Evolutionary conservation across 2,329 filamentous ascomycete species (phyloP).

Genomic region (Pochonia chlamydosporia): DNA sequence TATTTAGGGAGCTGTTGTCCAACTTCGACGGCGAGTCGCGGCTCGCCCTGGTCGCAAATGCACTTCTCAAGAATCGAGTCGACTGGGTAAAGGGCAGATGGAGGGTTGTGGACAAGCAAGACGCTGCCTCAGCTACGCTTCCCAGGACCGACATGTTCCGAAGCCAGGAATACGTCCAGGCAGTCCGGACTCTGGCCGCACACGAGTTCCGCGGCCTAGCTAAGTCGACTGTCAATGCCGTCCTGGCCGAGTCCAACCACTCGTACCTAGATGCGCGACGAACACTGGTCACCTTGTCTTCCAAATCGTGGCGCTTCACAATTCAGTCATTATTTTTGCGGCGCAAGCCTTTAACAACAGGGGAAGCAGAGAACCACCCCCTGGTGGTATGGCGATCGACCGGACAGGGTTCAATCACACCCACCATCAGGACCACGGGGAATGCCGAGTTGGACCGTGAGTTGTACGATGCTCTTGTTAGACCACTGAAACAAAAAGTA

Average conservation of each 20-base stretch:
- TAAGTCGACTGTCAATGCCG: slow-evolving; percentile 67
- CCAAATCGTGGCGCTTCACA: slow-evolving; percentile 72
- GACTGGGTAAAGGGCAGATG: slow-evolving; percentile 67
- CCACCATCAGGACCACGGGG: slow-evolving; percentile 60
- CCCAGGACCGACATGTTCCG: slow-evolving; percentile 62
- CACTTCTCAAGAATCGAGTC: slow-evolving; percentile 65
- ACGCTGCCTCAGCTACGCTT: slow-evolving; percentile 31
- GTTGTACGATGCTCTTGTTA: slow-evolving; percentile 51
- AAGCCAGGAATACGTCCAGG: slow-evolving; percentile 59
- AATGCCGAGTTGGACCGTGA: slow-evolving; percentile 59
- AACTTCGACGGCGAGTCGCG: slow-evolving; percentile 72
- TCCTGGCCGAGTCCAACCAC: slow-evolving; percentile 75
- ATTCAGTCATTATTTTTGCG: slow-evolving; percentile 66
- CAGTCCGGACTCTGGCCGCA: slow-evolving; percentile 61
- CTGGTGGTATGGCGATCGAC: slow-evolving; percentile 56
- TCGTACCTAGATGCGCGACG: slow-evolving; percentile 68
- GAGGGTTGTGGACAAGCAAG: slow-evolving; percentile 37
- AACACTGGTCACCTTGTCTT: slow-evolving; percentile 62
- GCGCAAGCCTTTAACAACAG: slow-evolving; percentile 48
- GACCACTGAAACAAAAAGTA: slow-evolving; percentile 43
- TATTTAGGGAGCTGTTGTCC: slow-evolving; percentile 74
- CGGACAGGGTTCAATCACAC: slow-evolving; percentile 50
- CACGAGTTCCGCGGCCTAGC: slow-evolving; percentile 72
- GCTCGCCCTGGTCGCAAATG: slow-evolving; percentile 70
- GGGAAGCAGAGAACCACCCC: slow-evolving; percentile 54